Percentiles rank a stretch among this genome's conserved stretches.
These are phyloP conservation scores for Brettanomyces nanus DNA, from an alignment of 805 yeast species.

Conservation along the genomic window DNA sequence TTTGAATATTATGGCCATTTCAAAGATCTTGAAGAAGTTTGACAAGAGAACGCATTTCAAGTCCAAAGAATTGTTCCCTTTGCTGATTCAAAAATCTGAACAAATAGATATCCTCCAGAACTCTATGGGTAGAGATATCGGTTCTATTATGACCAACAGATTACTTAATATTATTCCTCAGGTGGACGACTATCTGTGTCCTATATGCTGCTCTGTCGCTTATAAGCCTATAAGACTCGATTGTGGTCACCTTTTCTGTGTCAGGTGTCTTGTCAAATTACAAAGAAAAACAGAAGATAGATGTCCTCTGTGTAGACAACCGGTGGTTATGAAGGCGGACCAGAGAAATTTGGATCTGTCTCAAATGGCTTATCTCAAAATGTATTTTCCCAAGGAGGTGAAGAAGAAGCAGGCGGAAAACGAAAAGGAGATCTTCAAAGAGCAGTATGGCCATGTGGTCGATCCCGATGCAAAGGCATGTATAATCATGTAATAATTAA, in stretches of 20 bases:
- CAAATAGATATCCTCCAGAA: conserved; percentile 16
- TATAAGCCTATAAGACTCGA: conserved; percentile 59
- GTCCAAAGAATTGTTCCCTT: conserved; percentile 38
- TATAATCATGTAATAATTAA: conserved; percentile 16
- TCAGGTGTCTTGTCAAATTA: conserved; percentile 61
- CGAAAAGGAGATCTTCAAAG: conserved; percentile 37
- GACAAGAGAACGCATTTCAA: conserved; percentile 61
- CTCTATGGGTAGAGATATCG: conserved; percentile 45
- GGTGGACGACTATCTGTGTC: conserved; percentile 68
- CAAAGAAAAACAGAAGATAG: conserved; percentile 49
- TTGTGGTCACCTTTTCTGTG: conserved; percentile 66
- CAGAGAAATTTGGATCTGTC: conserved; percentile 50
- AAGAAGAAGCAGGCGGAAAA: conserved; percentile 53
- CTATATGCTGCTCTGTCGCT: conserved; percentile 63
- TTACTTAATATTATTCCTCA: conserved; percentile 58
- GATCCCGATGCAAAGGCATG: conserved; percentile 24
- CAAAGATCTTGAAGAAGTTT: conserved; percentile 65
- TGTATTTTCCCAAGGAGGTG: conserved; percentile 59
- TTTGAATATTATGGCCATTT: conserved; percentile 54
- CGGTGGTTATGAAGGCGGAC: conserved; percentile 51
- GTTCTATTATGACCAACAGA: conserved; percentile 45
- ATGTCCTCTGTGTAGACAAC: conserved; percentile 61
- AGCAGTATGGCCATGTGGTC: conserved; percentile 27
- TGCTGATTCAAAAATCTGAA: conserved; percentile 12
- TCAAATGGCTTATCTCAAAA: conserved; percentile 43